These are phyloP conservation scores for Aspergillus candidus DNA, from an alignment of 2,329 filamentous ascomycete species.

Conservation along the genomic window DNA sequence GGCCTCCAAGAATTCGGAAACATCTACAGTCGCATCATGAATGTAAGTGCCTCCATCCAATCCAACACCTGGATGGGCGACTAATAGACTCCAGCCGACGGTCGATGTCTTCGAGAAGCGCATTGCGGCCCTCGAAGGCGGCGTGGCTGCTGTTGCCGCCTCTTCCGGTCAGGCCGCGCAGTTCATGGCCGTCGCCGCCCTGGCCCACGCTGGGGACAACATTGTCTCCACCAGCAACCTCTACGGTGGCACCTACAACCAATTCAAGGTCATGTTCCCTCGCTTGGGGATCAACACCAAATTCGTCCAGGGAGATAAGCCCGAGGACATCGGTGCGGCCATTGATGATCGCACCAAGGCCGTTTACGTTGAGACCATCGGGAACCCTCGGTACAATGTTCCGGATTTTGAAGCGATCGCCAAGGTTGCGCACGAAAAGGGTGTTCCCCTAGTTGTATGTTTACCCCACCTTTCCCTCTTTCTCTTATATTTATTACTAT, in stretches of 20 bases:
- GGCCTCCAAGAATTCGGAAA: slow-evolving; percentile 96
- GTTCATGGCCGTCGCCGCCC: slow-evolving; percentile 78
- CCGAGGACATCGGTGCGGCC: slow-evolving; percentile 69
- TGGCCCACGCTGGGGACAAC: slow-evolving; percentile 87
- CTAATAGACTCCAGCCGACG: slow-evolving; percentile 57
- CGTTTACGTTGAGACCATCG: slow-evolving; percentile 85
- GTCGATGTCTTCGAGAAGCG: slow-evolving; percentile 96
- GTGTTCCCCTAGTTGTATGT: slow-evolving; percentile 57
- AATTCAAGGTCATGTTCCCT: slow-evolving; percentile 85
- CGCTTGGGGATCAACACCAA: slow-evolving; percentile 83
- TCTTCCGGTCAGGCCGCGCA: slow-evolving; percentile 86
- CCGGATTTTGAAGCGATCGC: slow-evolving; percentile 85
- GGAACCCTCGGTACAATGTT: slow-evolving; percentile 89
- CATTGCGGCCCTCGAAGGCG: slow-evolving; percentile 90
- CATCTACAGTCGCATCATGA: slow-evolving; percentile 96
- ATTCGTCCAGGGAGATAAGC: slow-evolving; percentile 75
- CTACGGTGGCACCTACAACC: slow-evolving; percentile 95
- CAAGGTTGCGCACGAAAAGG: slow-evolving; percentile 67
- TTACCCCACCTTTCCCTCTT: neutral
- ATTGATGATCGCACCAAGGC: slow-evolving; percentile 95
- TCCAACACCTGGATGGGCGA: neutral
- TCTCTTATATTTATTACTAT: neutral
- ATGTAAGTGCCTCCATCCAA: slow-evolving; percentile 54
- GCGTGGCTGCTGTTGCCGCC: slow-evolving; percentile 76
- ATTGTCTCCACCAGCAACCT: slow-evolving; percentile 86